These are phyloP conservation scores for Basidiobolus heterosporus DNA, from an alignment of 371 early-diverging fungal genomes.

Conservation along the genomic window DNA sequence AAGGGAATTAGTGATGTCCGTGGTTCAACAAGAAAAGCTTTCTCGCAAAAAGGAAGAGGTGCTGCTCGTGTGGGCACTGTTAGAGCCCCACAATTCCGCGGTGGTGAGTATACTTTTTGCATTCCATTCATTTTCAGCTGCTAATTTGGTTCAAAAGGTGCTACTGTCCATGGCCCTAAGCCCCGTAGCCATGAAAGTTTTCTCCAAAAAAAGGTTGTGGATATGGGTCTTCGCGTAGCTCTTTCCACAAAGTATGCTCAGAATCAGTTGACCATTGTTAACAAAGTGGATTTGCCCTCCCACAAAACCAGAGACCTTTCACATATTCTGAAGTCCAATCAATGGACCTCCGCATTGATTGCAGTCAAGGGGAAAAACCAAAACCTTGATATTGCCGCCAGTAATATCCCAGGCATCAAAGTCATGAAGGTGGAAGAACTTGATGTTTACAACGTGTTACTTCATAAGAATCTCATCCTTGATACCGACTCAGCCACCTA, in stretches of 20 bases:
- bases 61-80: conserved; percentile 72
- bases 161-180: conserved; percentile 73
- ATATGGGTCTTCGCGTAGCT: conserved; percentile 63
- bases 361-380: conserved; percentile 24
- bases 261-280: conserved; percentile 73
- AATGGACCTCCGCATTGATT: conserved; percentile 30
- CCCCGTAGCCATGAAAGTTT: conserved; percentile 70
- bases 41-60: conserved; percentile 88
- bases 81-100: conserved; percentile 74
- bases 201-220: conserved; percentile 71
- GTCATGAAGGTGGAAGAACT: conserved; percentile 46
- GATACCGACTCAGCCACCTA: conserved; percentile 1
- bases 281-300: conserved; percentile 35
- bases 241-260: conserved; percentile 79
- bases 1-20: conserved; percentile 70
- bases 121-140: not conserved
- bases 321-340: conserved; percentile 23
- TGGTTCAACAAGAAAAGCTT: conserved; percentile 59
- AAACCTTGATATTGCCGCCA: conserved; percentile 42
- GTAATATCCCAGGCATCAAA: conserved; percentile 46
- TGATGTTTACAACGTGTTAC: conserved; percentile 34
- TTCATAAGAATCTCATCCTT: conserved; percentile 6
- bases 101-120: conserved; percentile 33
- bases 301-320: conserved; percentile 38
- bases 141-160: conserved; percentile 28